Percentiles rank a stretch among this genome's conserved stretches.
Evolutionary conservation across 306 rosid genomes (phyloP).

Genomic region (Adenanthera pavonina): DNA sequence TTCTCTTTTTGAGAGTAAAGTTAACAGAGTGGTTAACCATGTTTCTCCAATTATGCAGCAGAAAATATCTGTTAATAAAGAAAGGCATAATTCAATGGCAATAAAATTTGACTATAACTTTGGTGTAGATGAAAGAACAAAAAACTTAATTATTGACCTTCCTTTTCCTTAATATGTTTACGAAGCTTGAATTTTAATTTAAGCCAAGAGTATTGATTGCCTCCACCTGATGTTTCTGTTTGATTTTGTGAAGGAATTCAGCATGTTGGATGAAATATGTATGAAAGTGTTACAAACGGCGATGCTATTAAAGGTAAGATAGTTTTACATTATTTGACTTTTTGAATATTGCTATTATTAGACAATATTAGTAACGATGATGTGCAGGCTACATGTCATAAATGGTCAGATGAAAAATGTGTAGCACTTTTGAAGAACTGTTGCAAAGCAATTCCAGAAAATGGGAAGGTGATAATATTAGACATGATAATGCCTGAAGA

Average conservation of each 20-base stretch:
- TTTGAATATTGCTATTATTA: too few species aligned
- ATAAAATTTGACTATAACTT: too few species aligned
- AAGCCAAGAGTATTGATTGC: not conserved
- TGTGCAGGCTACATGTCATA: slow-evolving; percentile 8
- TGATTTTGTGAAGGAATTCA: slow-evolving; percentile 17
- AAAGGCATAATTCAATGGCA: not conserved
- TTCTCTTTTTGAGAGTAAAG: too few species aligned
- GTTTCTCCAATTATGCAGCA: too few species aligned
- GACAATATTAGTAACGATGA: too few species aligned
- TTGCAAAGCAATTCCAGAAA: slow-evolving; percentile 22
- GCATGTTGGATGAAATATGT: slow-evolving; percentile 40
- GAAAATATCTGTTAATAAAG: too few species aligned
- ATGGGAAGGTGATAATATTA: slow-evolving; percentile 36
- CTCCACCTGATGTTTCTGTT: not conserved
- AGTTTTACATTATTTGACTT: not conserved
- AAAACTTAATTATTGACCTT: too few species aligned
- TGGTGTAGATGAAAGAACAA: too few species aligned
- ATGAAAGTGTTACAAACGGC: slow-evolving; percentile 29
- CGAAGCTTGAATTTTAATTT: not conserved
- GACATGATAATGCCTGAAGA: slow-evolving; percentile 38
- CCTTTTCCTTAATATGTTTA: not conserved
- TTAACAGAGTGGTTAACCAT: too few species aligned
- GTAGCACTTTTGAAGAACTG: slow-evolving; percentile 27
- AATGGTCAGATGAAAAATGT: slow-evolving; percentile 38
- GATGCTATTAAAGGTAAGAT: slow-evolving; percentile 42